phyloP scores from a whole-genome alignment of 78 protist genomes.

The Ministeria vibrans region DNA sequence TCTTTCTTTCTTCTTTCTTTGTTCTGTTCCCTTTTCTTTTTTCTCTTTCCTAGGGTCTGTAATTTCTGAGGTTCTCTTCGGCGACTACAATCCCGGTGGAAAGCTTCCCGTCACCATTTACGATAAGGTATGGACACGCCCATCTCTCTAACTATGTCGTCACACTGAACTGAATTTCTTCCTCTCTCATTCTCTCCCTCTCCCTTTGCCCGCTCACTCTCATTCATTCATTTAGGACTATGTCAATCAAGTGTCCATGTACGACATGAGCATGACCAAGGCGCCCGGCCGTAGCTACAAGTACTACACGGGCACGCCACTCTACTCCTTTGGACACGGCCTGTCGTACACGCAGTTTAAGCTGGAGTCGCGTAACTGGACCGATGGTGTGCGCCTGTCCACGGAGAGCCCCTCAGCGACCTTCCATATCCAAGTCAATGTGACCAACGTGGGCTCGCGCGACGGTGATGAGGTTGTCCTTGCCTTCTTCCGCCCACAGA shows the following conservation, averaged over 20 bases:
- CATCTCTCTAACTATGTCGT: too few species aligned
- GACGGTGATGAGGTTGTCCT: slow-evolving; percentile 10
- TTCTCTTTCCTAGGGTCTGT: too few species aligned
- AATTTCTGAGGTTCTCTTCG: slow-evolving; percentile 20
- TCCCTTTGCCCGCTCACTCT: too few species aligned
- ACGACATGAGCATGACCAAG: not conserved
- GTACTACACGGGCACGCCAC: slow-evolving; percentile 36
- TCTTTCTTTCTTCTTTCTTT: too few species aligned
- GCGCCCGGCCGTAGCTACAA: slow-evolving; percentile 33
- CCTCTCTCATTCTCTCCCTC: too few species aligned
- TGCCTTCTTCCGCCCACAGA: not conserved
- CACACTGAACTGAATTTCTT: too few species aligned
- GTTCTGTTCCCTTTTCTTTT: too few species aligned
- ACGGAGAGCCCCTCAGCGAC: not conserved
- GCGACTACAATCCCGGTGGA: slow-evolving; percentile 40
- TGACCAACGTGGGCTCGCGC: not conserved
- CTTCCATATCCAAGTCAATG: too few species aligned
- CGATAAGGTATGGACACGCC: too few species aligned
- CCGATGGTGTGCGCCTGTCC: too few species aligned
- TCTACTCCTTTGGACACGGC: slow-evolving; percentile 39
- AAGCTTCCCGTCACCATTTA: slow-evolving; percentile 35
- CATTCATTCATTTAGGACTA: too few species aligned
- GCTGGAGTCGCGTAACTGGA: too few species aligned
- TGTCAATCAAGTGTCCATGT: not conserved
- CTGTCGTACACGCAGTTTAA: slow-evolving; percentile 41